Percentiles rank a stretch among this genome's conserved stretches.
Evolutionary conservation across 2,329 filamentous ascomycete species (phyloP).

Genomic region (Stemphylium vesicarium): DNA sequence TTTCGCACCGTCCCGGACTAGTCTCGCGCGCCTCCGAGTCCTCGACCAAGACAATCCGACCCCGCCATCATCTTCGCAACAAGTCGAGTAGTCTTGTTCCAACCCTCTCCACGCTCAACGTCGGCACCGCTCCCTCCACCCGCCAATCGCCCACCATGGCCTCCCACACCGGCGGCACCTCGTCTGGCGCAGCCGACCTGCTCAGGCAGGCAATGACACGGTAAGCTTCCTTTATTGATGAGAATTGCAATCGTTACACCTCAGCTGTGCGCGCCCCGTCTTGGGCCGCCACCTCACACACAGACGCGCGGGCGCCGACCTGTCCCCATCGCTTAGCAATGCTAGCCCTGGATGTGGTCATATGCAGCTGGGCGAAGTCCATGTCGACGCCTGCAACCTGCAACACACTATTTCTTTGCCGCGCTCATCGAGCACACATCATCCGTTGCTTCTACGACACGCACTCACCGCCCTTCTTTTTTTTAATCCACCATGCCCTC

Average conservation of each 20-base stretch:
- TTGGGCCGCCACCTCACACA: not conserved
- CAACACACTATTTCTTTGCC: slow-evolving; percentile 36
- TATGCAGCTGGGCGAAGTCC: slow-evolving; percentile 17
- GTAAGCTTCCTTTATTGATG: slow-evolving; percentile 50
- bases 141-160: slow-evolving; percentile 41
- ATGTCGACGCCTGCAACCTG: slow-evolving; percentile 23
- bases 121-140: slow-evolving; percentile 37
- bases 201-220: slow-evolving; percentile 64
- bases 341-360: slow-evolving; percentile 15
- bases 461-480: slow-evolving; percentile 15
- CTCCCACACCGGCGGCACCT: slow-evolving; percentile 48
- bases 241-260: too few species aligned
- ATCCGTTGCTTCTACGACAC: slow-evolving; percentile 1
- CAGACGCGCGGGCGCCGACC: not conserved
- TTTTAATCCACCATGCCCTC: slow-evolving; percentile 32
- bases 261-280: too few species aligned
- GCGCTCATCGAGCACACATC: slow-evolving; percentile 5
- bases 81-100: slow-evolving; percentile 55
- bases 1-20: slow-evolving; percentile 38
- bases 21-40: slow-evolving; percentile 40
- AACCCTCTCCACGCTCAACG: slow-evolving; percentile 50
- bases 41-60: slow-evolving; percentile 36
- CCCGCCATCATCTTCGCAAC: slow-evolving; percentile 38
- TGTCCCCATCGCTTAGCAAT: slow-evolving; percentile 26
- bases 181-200: slow-evolving; percentile 62